Percentiles rank a stretch among this genome's conserved stretches.
These are phyloP conservation scores for Ustulina deusta DNA, from an alignment of 2,329 filamentous ascomycete genomes.

Conservation along the genomic window DNA sequence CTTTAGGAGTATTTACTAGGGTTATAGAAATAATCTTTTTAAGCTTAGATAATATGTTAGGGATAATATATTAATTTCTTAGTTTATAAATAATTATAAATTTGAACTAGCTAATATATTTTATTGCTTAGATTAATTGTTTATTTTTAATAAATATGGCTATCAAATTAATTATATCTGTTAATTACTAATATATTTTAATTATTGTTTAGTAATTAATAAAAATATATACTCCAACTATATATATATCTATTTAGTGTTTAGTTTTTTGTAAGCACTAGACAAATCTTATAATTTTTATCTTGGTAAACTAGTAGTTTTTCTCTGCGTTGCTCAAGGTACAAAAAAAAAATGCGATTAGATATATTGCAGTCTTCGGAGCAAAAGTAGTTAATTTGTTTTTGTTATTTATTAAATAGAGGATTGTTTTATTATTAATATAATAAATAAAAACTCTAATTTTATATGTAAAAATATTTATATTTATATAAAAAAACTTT, in stretches of 20 bases:
- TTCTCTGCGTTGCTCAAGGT: not conserved
- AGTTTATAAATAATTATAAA: conserved; percentile 22
- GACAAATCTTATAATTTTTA: not conserved
- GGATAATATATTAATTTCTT: conserved; percentile 20
- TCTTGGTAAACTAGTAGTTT: not conserved
- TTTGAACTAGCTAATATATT: conserved; percentile 25
- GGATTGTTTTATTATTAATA: not conserved
- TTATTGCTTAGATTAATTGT: conserved; percentile 13
- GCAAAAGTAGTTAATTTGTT: not conserved
- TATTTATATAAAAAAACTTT: conserved; percentile 19
- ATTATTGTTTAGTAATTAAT: not conserved
- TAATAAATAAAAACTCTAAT: conserved; percentile 24
- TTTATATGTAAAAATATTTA: conserved; percentile 21
- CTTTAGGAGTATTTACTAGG: no score
- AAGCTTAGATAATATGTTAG: no score
- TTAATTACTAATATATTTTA: not conserved
- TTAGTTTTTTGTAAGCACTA: not conserved
- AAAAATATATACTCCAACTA: not conserved
- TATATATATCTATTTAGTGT: not conserved
- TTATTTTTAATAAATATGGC: conserved; percentile 27
- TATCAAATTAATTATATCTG: not conserved
- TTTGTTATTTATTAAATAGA: not conserved
- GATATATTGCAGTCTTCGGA: not conserved
- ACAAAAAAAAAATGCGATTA: not conserved
- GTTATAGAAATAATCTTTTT: no score